Conservation (phyloP, 345 rosid genomes). For the Crucihimalaya himalaica region DNA sequence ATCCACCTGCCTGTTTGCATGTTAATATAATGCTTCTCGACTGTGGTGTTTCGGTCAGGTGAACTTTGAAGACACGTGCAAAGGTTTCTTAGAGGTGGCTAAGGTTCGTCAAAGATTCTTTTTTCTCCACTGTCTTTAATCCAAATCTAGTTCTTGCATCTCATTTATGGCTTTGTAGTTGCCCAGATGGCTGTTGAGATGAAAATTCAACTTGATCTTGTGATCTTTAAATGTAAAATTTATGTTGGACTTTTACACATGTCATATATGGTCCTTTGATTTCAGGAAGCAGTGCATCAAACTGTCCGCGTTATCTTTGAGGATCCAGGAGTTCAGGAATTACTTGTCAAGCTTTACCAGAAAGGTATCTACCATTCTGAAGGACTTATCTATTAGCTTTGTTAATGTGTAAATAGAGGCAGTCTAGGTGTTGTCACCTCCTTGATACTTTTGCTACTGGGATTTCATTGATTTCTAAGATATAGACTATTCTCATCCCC, state of each 20-base stretch:
- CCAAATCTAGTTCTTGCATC: background rate
- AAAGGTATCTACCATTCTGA: constrained; percentile 54
- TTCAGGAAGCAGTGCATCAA: constrained; percentile 90
- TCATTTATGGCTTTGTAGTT: constrained; percentile 6
- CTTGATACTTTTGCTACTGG: background rate
- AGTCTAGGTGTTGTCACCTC: constrained; percentile 1
- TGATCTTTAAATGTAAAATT: background rate
- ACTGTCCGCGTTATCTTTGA: constrained; percentile 91
- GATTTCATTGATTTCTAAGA: constrained; percentile 2
- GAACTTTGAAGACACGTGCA: constrained; percentile 98
- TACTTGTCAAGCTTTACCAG: constrained; percentile 92
- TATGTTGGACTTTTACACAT: constrained; percentile 1
- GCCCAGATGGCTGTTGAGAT: constrained; percentile 17
- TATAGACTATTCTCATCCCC: background rate
- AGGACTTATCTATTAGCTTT: constrained; percentile 11
- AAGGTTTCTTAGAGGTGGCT: constrained; percentile 95
- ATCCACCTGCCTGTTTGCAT: background rate
- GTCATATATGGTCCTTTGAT: constrained; percentile 31
- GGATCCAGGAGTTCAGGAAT: constrained; percentile 97
- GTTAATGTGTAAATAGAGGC: background rate
- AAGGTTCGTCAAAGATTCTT: constrained; percentile 55
- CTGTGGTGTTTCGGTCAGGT: constrained; percentile 52
- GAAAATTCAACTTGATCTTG: constrained; percentile 8
- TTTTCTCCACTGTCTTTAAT: background rate
- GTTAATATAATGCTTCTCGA: constrained; percentile 1